Base-by-base conservation (phyloP, 1,284 basidiomycete genomes). In the Volvariella surrecta region DNA sequence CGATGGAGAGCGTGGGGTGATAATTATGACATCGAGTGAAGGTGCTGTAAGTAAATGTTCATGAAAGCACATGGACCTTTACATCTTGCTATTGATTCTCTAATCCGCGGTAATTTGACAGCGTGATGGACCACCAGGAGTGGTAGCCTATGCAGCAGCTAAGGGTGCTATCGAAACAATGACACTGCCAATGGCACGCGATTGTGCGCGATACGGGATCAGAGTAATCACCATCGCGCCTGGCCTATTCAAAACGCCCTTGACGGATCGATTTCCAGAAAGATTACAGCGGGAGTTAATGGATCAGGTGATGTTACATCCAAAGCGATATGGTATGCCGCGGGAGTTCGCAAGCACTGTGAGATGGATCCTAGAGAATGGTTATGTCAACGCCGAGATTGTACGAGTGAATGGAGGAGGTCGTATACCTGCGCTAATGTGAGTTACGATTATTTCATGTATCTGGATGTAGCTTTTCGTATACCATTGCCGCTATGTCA, bases 361-460 rank as follows among this genome's bases (percentile, higher is more conserved):
- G 11, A 60, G 65, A 34, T 77, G 71, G 69, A 62, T 71, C 30
- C 47, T 76, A 38, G 72, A 74, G 46, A 70, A 68, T 50, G 56
- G 65, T 3, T 77, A 73, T 58, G 66, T 76, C 28, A 78, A 78
- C 53, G 75, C 74, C n/a, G 74, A 77, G 56, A 71, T 68, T 2
- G 59, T 76, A 17, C 59, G 73, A 45, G 55, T 78, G 48, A 76
- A 69, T 46, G 74, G 71, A 9, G 73, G 59, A 7, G 64, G 63
- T 6, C 63, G 64, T 45, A 50, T 73, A 19, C 63, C 65, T 30
- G 58, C 53, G n/a, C 61, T 58, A 44, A 41, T 62, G 22, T 62
- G 15, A 28, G 24, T 6, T 6, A 28, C 24, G 24, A 6, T 28
- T 11, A 28, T 28, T 28, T 6, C 11, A 6, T 6, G 24, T 28